Base-by-base conservation (phyloP, 2,329 filamentous ascomycete genomes). In the Phialophora tarda region DNA sequence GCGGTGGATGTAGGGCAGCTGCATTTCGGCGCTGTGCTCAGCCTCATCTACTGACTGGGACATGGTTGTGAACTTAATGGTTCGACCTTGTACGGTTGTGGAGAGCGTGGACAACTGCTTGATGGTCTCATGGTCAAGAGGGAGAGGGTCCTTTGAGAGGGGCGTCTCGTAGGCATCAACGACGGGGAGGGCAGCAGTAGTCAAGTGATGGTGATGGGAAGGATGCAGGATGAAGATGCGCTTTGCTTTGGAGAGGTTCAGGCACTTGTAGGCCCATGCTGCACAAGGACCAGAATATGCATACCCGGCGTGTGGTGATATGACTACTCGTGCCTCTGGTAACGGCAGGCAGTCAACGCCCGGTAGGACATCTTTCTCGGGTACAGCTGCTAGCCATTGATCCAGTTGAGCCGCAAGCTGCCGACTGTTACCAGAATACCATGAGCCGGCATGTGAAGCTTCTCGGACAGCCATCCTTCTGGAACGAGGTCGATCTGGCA, bases 11-110 rank as follows among this genome's bases (percentile, higher is more conserved):
- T 96, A 97, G 0, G 95, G 94, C 8, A 98, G 84, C 73, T 99
- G 95, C 90, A 99, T 96, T 81, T 99, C 95, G 1, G 98, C 85
- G 59, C 92, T 97, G 79, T 99, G 95, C 78, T 99, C 95, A 4
- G 86, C 85, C 68, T 92, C 86, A 74, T 99, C 95, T 5, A 88
- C 82, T 3, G 81, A 74, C 21, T 78, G 79, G 1, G 85, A 86
- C 82, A 97, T 95, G 21, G 73, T 78, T 21, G 76, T 77, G 64
- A 82, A 82, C 55, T 70, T 74, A 57, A 77, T 28, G 10, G 64
- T 67, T 6, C 69, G 73, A 50, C 56, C 60, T 32, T 69, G 58
- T 23, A 59, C 65, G 7, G 72, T 76, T n/a, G 74, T 72, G n/a
- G 75, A 69, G 14, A 72, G 72, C 6, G 70, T 71, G 44, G 74